phyloP scores from a whole-genome alignment of 345 rosid genomes.

The Garcia nutans region DNA sequence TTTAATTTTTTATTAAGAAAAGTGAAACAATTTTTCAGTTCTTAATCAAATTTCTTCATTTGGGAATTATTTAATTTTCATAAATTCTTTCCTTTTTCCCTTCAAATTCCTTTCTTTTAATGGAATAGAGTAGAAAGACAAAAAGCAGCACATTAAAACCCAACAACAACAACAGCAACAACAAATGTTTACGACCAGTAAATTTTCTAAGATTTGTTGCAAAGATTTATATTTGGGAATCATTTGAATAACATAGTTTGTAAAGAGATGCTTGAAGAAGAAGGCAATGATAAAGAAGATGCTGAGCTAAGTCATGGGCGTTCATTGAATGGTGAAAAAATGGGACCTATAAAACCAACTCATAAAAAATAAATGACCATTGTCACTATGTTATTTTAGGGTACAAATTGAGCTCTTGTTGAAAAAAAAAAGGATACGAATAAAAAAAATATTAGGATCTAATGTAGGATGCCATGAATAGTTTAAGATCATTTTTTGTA shows the following conservation, averaged over 20 bases:
- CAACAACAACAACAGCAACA: conserved; percentile 10
- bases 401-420: too few species aligned
- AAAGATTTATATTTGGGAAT: conserved; percentile 39
- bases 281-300: conserved; percentile 31
- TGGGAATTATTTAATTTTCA: conserved; percentile 13
- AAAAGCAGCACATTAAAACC: conserved; percentile 24
- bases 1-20: conserved; percentile 7
- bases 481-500: too few species aligned
- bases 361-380: too few species aligned
- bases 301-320: conserved; percentile 75
- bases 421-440: too few species aligned
- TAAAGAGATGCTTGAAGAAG: conserved; percentile 26
- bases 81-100: not conserved
- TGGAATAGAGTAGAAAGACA: conserved; percentile 39
- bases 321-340: conserved; percentile 53
- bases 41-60: conserved; percentile 11
- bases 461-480: too few species aligned
- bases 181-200: not conserved
- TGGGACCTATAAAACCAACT: too few species aligned
- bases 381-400: too few species aligned
- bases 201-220: conserved; percentile 39
- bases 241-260: conserved; percentile 17
- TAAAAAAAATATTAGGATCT: too few species aligned
- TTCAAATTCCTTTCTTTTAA: not conserved
- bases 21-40: conserved; percentile 14